Evolutionary conservation across 1,284 basidiomycete genomes (phyloP).

Genomic region (Rhodotorula sp.): DNA sequence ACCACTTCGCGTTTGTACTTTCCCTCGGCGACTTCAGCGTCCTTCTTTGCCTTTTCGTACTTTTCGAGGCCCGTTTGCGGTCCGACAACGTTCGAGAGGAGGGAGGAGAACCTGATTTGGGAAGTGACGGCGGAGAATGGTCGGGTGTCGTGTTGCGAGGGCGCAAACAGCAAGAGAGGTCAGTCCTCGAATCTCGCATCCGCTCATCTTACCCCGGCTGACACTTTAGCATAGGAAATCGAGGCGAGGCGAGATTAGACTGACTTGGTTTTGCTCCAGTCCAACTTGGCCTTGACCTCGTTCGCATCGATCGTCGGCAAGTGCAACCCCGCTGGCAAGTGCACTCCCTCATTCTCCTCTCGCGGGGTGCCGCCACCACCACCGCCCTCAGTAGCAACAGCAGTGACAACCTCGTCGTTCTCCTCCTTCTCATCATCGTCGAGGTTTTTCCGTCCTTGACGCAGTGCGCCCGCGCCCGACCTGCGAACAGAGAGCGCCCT

Average conservation of each 20-base stretch:
- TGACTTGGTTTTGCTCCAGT: slow-evolving; percentile 35
- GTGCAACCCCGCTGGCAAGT: slow-evolving; percentile 1
- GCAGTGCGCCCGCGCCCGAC: not conserved
- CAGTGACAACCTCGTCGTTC: not conserved
- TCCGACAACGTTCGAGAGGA: slow-evolving; percentile 27
- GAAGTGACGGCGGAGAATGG: not conserved
- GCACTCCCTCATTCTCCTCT: slow-evolving; percentile 2
- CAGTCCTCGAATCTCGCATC: no score
- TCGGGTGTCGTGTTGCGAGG: no score
- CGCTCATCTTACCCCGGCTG: no score
- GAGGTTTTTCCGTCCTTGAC: not conserved
- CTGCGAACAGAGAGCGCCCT: slow-evolving; percentile 27
- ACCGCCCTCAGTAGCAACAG: not conserved
- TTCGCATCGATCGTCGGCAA: slow-evolving; percentile 12
- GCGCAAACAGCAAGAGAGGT: no score
- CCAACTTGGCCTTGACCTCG: slow-evolving; percentile 29
- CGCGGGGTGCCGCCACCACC: not conserved
- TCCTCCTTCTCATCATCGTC: not conserved
- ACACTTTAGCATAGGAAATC: no score
- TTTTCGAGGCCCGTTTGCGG: slow-evolving; percentile 23
- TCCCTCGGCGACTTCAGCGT: slow-evolving; percentile 36
- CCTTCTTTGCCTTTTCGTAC: slow-evolving; percentile 24
- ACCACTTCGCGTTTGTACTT: slow-evolving; percentile 29
- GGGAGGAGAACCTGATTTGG: slow-evolving; percentile 24
- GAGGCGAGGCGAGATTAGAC: not conserved